These are phyloP conservation scores for Mycena rebaudengoi DNA, from an alignment of 768 basidiomycete species.

Conservation along the genomic window DNA sequence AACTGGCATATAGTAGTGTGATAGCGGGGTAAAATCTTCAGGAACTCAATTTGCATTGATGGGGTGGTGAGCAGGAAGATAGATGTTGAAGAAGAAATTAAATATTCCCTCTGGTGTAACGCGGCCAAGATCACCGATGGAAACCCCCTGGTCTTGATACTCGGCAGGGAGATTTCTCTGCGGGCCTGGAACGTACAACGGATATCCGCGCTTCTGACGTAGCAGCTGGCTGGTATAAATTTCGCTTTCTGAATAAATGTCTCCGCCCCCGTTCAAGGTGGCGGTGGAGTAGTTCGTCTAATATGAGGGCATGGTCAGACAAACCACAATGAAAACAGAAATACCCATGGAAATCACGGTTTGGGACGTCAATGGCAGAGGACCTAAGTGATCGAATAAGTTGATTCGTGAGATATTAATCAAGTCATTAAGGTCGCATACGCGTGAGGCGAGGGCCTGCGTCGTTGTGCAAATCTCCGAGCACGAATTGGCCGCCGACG, in stretches of 20 bases:
- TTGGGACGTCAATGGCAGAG: too few species aligned
- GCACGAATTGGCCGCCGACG: not conserved
- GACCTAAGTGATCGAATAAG: too few species aligned
- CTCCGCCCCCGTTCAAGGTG: not conserved
- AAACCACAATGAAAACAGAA: too few species aligned
- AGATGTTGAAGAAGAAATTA: conserved; percentile 46
- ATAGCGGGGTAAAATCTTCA: conserved; percentile 29
- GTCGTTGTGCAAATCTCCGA: conserved; percentile 1
- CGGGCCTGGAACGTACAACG: conserved; percentile 40
- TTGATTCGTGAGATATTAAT: too few species aligned
- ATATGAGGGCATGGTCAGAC: too few species aligned
- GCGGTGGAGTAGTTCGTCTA: not conserved
- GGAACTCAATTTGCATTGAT: conserved; percentile 38
- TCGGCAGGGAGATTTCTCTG: conserved; percentile 27
- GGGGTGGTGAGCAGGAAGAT: conserved; percentile 30
- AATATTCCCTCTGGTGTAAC: conserved; percentile 40
- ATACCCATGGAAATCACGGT: too few species aligned
- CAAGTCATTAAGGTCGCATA: too few species aligned
- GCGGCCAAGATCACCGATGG: conserved; percentile 45
- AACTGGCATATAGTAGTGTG: not conserved
- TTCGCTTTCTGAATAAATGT: not conserved
- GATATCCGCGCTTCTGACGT: conserved; percentile 35
- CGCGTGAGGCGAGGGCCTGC: too few species aligned
- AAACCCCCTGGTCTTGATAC: conserved; percentile 31
- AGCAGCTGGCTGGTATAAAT: conserved; percentile 4